Conservation (phyloP, 1,139 yeast genomes). For the Hanseniaspora uvarum region DNA sequence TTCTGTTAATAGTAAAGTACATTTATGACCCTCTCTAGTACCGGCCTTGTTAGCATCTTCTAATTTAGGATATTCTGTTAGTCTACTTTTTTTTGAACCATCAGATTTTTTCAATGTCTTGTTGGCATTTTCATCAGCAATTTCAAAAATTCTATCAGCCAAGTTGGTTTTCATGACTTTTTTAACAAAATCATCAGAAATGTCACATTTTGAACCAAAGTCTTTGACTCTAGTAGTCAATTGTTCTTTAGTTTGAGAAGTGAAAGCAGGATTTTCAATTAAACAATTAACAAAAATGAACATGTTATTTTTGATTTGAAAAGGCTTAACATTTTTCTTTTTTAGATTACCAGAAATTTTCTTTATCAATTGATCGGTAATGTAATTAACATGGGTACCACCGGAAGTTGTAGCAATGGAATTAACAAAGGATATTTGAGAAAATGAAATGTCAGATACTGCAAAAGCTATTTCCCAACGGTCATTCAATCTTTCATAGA, state of each 20-base stretch:
- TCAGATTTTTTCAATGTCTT: constrained; percentile 84
- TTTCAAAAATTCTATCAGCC: constrained; percentile 68
- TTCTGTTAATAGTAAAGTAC: constrained; percentile 89
- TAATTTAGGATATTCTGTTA: constrained; percentile 79
- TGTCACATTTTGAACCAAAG: constrained; percentile 69
- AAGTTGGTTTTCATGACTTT: constrained; percentile 70
- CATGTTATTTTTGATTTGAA: constrained; percentile 83
- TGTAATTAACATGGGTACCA: constrained; percentile 87
- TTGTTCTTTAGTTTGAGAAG: constrained; percentile 95
- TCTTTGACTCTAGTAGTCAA: constrained; percentile 79
- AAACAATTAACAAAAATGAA: constrained; percentile 84
- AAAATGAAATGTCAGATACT: constrained; percentile 78
- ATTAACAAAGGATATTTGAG: constrained; percentile 93
- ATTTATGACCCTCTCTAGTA: constrained; percentile 78
- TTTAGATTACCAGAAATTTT: constrained; percentile 66
- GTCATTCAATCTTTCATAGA: constrained; percentile 65
- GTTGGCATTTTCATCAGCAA: constrained; percentile 79
- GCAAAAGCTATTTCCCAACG: constrained; percentile 97
- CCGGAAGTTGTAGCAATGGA: constrained; percentile 97
- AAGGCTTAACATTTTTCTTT: constrained; percentile 72
- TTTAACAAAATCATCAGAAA: constrained; percentile 67
- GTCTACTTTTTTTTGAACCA: constrained; percentile 72
- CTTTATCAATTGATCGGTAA: constrained; percentile 72
- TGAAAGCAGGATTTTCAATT: constrained; percentile 92
- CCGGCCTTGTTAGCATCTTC: constrained; percentile 98